A percentile compares a stretch with the other conserved stretches of the same genome.
These are phyloP conservation scores for Ogataea hybrid DNA, from an alignment of 1,139 yeast species.

Conservation along the genomic window DNA sequence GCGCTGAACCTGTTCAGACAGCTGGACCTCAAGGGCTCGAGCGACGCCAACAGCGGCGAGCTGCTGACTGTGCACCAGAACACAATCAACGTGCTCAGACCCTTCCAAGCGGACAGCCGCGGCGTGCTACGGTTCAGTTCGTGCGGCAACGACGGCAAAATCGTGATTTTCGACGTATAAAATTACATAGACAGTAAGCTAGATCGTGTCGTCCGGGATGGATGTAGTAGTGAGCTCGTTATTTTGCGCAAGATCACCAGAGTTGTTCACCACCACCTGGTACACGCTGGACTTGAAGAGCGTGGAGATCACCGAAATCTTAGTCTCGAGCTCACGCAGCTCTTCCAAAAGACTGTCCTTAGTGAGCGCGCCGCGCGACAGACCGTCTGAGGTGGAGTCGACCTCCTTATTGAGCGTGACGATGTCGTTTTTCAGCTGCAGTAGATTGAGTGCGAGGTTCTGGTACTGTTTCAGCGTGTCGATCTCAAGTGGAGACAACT, in stretches of 20 bases:
- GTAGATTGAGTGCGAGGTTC: slow-evolving; percentile 42
- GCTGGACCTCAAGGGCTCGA: slow-evolving; percentile 89
- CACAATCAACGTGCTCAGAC: slow-evolving; percentile 70
- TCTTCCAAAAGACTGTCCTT: slow-evolving; percentile 36
- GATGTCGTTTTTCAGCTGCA: slow-evolving; percentile 25
- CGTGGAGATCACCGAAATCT: slow-evolving; percentile 64
- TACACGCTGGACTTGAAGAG: slow-evolving; percentile 69
- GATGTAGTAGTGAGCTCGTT: slow-evolving; percentile 17
- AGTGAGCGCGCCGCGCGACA: slow-evolving; percentile 4
- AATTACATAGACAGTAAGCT: slow-evolving; percentile 6
- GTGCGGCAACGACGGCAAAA: slow-evolving; percentile 87
- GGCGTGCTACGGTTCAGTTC: slow-evolving; percentile 56
- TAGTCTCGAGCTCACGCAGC: slow-evolving; percentile 57
- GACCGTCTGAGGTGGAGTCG: slow-evolving; percentile 13
- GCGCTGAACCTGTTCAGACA: slow-evolving; percentile 96
- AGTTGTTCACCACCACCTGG: slow-evolving; percentile 42
- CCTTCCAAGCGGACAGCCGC: slow-evolving; percentile 39
- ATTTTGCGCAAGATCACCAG: slow-evolving; percentile 18
- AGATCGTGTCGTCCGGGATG: slow-evolving; percentile 14
- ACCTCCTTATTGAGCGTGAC: slow-evolving; percentile 18
- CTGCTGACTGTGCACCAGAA: slow-evolving; percentile 87
- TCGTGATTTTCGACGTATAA: slow-evolving; percentile 59
- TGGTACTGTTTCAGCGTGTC: slow-evolving; percentile 43
- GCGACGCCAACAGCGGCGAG: slow-evolving; percentile 46
- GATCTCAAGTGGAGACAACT: slow-evolving; percentile 22